phyloP scores from a whole-genome alignment of 352 stramenopile species.

The Phytophthora colocasiae region DNA sequence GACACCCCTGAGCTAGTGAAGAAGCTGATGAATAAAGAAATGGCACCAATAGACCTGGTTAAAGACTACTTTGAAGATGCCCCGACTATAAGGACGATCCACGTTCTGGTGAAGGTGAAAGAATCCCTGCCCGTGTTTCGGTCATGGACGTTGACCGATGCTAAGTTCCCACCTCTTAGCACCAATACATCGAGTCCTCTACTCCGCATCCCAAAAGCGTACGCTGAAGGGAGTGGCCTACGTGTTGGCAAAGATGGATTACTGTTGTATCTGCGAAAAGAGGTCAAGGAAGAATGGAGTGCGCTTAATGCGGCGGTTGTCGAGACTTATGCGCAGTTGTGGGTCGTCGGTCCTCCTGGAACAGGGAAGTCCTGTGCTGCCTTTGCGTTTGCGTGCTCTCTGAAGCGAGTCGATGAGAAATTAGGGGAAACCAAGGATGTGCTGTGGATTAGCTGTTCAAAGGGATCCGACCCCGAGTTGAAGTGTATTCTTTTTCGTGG shows the following conservation, averaged over 20 bases:
- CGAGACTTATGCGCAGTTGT: constrained; percentile 1
- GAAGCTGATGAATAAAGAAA: no score
- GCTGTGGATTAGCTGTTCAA: constrained; percentile 16
- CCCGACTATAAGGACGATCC: no score
- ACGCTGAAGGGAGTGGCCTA: constrained; percentile 8
- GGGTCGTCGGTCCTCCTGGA: constrained; percentile 20
- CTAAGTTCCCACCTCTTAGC: no score
- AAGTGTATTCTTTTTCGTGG: constrained; percentile 13
- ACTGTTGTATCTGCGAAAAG: neutral
- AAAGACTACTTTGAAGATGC: no score
- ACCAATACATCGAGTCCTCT: neutral
- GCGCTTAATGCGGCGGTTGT: neutral
- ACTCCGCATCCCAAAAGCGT: constrained; percentile 7
- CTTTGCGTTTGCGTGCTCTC: constrained; percentile 23
- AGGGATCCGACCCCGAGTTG: neutral
- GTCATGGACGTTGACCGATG: no score
- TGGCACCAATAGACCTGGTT: no score
- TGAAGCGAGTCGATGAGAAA: neutral
- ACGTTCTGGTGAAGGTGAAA: no score
- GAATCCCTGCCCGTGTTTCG: no score
- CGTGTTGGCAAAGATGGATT: neutral
- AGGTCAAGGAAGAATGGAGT: neutral
- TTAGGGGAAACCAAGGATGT: neutral
- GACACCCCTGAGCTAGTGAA: no score
- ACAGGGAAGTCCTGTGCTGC: constrained; percentile 13